Evolutionary conservation across 2,329 filamentous ascomycete species (phyloP), one percentile per base, ranked within the genome.

Genomic region (Chalaropsis ovoidea): DNA sequence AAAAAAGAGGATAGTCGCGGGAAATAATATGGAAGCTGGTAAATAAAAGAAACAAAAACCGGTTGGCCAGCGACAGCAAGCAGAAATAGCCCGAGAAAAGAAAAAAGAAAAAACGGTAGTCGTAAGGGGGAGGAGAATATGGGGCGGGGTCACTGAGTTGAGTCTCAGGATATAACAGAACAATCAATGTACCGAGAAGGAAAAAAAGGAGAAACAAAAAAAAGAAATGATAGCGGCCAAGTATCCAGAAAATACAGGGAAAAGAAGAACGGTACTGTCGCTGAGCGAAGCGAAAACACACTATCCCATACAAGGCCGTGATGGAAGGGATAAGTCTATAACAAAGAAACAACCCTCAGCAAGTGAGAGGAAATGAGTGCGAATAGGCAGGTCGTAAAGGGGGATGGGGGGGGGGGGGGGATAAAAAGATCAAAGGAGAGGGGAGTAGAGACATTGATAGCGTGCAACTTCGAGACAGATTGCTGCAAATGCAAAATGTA

Each of bases 301-400:
- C 52, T 58, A 13, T 27, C 27, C 1, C 24, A 10, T 31, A 27
- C 22, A 11, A 35, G 24, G 52, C 15, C 15, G 15, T 58, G 27
- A 39, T 58, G 52, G 52, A 58, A 58, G 24, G 52, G 52, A 58
- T 58, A 58, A 39, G 24, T 58, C 52, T 58, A 58, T 58, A 47
- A 58, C 52, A 35, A 39, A 35, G 52, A 35, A 58, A 58, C 24
- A 58, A 35, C 24, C 13, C 52, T 10, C 52, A n/a, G 31, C 13
- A 10, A 8, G 52, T 10, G 24, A 19, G 52, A 47, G 24, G 13
- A 58, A 58, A 58, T 7, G 52, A 35, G 52, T n/a, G 52, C 52
- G 10, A 58, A 35, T 35, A 5, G 52, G 52, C 52, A 58, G 17
- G 52, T 58, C 52, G 15, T 58, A 35, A 58, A 35, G 13, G 3